These are phyloP conservation scores for Alnus rubra DNA, from an alignment of 306 rosid genomes.

Conservation along the genomic window DNA sequence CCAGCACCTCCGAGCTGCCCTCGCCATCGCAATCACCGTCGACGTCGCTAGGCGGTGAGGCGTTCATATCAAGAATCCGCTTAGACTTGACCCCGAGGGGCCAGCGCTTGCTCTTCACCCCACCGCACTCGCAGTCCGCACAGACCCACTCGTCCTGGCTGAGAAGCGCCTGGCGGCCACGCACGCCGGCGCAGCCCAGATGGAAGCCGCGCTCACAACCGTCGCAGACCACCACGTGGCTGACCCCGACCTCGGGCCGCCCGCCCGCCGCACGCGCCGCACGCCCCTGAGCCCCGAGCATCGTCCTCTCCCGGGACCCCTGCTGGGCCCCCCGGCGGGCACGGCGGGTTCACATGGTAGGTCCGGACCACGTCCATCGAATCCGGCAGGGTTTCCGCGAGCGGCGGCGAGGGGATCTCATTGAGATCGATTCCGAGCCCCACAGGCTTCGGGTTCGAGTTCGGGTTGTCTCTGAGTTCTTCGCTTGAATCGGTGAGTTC, in stretches of 20 bases:
- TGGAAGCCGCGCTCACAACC: constrained; percentile 93
- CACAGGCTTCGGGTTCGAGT: constrained; percentile 13
- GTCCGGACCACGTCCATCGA: constrained; percentile 73
- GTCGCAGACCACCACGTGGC: constrained; percentile 80
- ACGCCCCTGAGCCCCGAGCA: constrained; percentile 29
- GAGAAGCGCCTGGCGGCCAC: constrained; percentile 50
- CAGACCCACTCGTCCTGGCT: constrained; percentile 80
- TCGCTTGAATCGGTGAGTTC: constrained; percentile 77
- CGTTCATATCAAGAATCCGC: constrained; percentile 83
- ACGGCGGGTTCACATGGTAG: constrained; percentile 79
- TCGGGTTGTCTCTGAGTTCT: constrained; percentile 40
- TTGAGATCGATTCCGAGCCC: constrained; percentile 89
- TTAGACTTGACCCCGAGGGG: constrained; percentile 89
- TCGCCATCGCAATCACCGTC: constrained; percentile 49
- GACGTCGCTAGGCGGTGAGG: constrained; percentile 89
- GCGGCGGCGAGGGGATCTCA: constrained; percentile 92
- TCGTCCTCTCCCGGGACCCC: constrained; percentile 37
- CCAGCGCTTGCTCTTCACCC: constrained; percentile 90
- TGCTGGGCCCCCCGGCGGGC: constrained; percentile 74
- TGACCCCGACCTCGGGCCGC: constrained; percentile 42
- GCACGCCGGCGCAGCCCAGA: constrained; percentile 71
- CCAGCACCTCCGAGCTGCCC: constrained; percentile 45
- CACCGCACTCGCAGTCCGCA: constrained; percentile 58
- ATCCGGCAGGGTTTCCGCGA: constrained; percentile 72
- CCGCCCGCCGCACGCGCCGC: constrained; percentile 65